Evolutionary conservation across 164 flowering plant species (phyloP).

Genomic region (Aristolochia contorta): DNA sequence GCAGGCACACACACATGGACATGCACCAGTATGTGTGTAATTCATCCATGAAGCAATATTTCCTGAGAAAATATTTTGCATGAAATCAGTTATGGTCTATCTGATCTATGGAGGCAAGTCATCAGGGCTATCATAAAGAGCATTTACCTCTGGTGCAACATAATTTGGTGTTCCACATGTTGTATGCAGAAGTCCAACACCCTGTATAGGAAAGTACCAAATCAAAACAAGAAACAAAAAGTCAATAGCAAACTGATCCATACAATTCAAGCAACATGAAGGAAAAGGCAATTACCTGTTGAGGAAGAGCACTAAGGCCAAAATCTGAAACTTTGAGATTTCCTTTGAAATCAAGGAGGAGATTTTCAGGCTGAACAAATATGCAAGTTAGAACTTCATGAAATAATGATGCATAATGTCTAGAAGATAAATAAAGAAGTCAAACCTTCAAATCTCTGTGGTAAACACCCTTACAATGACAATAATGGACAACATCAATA

Average conservation of each 20-base stretch:
- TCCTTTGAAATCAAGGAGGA: conserved; percentile 78
- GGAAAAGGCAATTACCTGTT: conserved; percentile 40
- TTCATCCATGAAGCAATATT: no score
- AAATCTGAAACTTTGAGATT: conserved; percentile 93
- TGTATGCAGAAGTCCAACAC: conserved; percentile 85
- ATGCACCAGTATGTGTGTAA: no score
- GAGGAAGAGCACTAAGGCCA: conserved; percentile 92
- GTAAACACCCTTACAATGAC: conserved; percentile 87
- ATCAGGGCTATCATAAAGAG: neutral
- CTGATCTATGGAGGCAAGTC: no score
- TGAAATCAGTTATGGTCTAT: no score
- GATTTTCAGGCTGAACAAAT: conserved; percentile 80
- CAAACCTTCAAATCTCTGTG: conserved; percentile 95
- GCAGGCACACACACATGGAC: no score
- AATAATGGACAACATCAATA: conserved; percentile 88
- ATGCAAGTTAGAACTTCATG: conserved; percentile 1
- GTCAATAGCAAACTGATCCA: neutral
- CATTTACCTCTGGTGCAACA: conserved; percentile 95
- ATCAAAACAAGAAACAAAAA: neutral
- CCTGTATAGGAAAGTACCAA: conserved; percentile 30
- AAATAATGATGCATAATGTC: neutral
- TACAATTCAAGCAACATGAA: neutral
- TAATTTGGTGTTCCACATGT: conserved; percentile 99
- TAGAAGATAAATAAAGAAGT: neutral
- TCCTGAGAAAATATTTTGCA: no score